A percentile compares a stretch with the other conserved stretches of the same genome.
These are phyloP conservation scores for Irpex sp. DNA, from an alignment of 1,284 basidiomycete species.

Conservation along the genomic window DNA sequence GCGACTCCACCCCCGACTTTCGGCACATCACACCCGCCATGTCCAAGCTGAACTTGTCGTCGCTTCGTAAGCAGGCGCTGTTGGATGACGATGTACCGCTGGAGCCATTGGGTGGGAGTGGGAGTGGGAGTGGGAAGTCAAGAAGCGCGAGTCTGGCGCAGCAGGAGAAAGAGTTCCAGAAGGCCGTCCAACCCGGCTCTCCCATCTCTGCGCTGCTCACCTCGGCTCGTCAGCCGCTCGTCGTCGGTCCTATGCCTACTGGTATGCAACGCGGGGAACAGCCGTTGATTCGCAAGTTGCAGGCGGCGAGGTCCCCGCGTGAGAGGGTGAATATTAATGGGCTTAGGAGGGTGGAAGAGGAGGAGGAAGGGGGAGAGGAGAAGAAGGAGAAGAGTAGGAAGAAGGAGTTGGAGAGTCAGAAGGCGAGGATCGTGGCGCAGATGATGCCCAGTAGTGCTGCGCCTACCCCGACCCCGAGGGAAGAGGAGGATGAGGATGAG, in stretches of 20 bases:
- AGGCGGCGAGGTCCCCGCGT: conserved; percentile 37
- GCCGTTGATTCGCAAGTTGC: conserved; percentile 51
- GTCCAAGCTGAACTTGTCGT: conserved; percentile 67
- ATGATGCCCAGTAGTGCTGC: conserved; percentile 67
- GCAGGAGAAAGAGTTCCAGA: conserved; percentile 94
- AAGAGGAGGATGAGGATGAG: conserved; percentile 40
- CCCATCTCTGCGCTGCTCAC: conserved; percentile 90
- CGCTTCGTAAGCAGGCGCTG: conserved; percentile 52
- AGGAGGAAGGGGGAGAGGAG: conserved; percentile 17
- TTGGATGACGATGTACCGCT: conserved; percentile 53
- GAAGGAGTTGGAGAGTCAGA: conserved; percentile 80
- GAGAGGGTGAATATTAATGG: conserved; percentile 16
- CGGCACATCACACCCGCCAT: conserved; percentile 55
- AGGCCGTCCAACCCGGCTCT: conserved; percentile 90
- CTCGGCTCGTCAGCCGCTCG: conserved; percentile 83
- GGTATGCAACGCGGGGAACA: conserved; percentile 35
- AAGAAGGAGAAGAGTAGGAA: conserved; percentile 40
- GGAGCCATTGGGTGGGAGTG: conserved; percentile 33
- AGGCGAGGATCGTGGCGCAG: conserved; percentile 84
- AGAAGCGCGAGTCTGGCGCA: conserved; percentile 63
- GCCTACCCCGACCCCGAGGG: conserved; percentile 18
- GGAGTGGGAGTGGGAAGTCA: conserved; percentile 15
- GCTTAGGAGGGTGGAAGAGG: conserved; percentile 46
- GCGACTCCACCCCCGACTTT: conserved; percentile 73
- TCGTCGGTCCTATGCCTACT: conserved; percentile 52